Percentiles rank a stretch among this genome's conserved stretches.
Evolutionary conservation across 2,329 filamentous ascomycete genomes (phyloP).

Genomic region (Aspergillus sp.): DNA sequence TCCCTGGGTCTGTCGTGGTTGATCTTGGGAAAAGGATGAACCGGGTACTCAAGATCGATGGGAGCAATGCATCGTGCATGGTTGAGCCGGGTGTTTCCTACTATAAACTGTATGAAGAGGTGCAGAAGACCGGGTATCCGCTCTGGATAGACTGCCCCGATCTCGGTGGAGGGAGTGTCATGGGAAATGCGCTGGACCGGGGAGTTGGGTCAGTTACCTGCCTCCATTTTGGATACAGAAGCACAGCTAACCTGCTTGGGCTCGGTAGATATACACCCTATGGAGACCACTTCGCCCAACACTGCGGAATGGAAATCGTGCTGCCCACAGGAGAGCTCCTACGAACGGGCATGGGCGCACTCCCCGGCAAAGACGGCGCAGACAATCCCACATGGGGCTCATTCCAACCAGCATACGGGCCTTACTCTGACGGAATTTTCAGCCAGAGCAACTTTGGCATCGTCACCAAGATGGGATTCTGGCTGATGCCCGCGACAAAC

Average conservation of each 20-base stretch:
- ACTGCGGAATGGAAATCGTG: conserved; percentile 48
- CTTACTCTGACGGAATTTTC: conserved; percentile 48
- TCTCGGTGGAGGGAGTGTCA: conserved; percentile 45
- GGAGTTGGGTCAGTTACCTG: conserved; percentile 21
- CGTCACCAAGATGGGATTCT: conserved; percentile 56
- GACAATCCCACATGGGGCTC: neutral
- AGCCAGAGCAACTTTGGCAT: conserved; percentile 55
- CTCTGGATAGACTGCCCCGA: conserved; percentile 30
- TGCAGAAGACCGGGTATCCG: neutral
- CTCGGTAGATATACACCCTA: conserved; percentile 44
- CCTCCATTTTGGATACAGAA: too few species aligned
- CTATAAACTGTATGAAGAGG: conserved; percentile 50
- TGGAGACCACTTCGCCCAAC: conserved; percentile 43
- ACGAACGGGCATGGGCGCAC: conserved; percentile 50
- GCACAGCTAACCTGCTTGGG: too few species aligned
- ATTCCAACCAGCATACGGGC: conserved; percentile 23
- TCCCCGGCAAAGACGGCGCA: neutral
- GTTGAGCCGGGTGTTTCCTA: conserved; percentile 59
- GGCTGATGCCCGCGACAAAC: conserved; percentile 55
- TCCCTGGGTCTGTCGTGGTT: neutral
- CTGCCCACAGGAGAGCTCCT: conserved; percentile 48
- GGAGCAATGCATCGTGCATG: conserved; percentile 49
- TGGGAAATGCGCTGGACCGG: conserved; percentile 49
- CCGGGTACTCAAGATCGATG: conserved; percentile 53
- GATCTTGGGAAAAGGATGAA: conserved; percentile 43